Evolutionary conservation across 768 basidiomycete species (phyloP).

Genomic region (Termitomyces heimii): DNA sequence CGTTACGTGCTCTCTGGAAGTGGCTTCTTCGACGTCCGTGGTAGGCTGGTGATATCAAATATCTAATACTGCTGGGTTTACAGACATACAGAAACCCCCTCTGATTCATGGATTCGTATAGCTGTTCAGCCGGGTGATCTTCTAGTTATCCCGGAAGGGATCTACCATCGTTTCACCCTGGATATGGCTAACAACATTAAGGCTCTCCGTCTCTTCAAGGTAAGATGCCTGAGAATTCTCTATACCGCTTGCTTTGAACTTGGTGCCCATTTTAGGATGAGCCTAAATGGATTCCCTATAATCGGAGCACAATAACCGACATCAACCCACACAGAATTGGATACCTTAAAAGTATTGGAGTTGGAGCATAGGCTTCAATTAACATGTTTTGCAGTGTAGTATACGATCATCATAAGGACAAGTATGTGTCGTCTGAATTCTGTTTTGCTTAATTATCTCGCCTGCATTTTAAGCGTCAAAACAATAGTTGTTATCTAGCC

Average conservation of each 20-base stretch:
- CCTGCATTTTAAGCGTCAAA: neutral
- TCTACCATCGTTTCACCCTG: conserved; percentile 93
- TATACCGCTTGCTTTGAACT: neutral
- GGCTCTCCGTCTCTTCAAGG: conserved; percentile 84
- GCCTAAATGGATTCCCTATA: conserved; percentile 84
- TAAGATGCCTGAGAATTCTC: conserved; percentile 17
- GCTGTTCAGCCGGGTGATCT: conserved; percentile 75
- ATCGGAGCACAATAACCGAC: conserved; percentile 59
- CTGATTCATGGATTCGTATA: conserved; percentile 79
- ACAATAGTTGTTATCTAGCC: neutral
- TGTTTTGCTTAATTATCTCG: neutral
- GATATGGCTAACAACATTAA: conserved; percentile 70
- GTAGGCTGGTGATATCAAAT: conserved; percentile 30
- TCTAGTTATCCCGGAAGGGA: conserved; percentile 81
- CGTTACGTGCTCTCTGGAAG: conserved; percentile 82
- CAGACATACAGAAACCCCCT: conserved; percentile 43
- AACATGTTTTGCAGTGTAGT: neutral
- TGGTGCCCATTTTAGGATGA: conserved; percentile 54
- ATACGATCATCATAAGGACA: neutral
- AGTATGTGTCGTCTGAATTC: neutral
- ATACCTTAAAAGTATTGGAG: conserved; percentile 50
- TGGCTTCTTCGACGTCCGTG: conserved; percentile 90
- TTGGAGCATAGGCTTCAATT: conserved; percentile 26
- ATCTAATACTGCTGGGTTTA: neutral
- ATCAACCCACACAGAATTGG: conserved; percentile 52